Percentiles rank a stretch among this genome's conserved stretches.
These are phyloP conservation scores for Hypomontagnella monticulosa DNA, from an alignment of 495 filamentous ascomycete species.

Conservation along the genomic window DNA sequence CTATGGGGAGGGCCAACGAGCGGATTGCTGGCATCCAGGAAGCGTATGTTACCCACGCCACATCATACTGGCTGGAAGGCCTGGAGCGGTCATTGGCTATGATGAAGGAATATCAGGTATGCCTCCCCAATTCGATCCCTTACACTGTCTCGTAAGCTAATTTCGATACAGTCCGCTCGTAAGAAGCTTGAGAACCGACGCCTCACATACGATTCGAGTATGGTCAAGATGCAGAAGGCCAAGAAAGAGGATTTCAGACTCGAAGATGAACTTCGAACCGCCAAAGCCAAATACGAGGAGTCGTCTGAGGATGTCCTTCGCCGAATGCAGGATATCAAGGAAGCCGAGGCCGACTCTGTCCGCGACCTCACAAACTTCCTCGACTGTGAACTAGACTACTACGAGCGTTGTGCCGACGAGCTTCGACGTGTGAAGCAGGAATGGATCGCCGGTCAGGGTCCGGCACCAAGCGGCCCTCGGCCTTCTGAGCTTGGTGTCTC, in stretches of 20 bases:
- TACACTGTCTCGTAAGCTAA: constrained; percentile 19
- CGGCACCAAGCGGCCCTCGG: constrained; percentile 39
- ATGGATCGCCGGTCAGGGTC: constrained; percentile 50
- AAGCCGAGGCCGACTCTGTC: constrained; percentile 86
- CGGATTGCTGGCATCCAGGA: constrained; percentile 88
- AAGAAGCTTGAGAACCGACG: constrained; percentile 95
- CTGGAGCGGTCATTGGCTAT: constrained; percentile 88
- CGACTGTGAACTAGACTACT: constrained; percentile 90
- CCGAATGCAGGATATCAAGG: constrained; percentile 96
- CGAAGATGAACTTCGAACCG: constrained; percentile 89
- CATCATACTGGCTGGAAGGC: constrained; percentile 88
- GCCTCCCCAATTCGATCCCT: neutral
- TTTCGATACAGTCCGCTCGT: constrained; percentile 69
- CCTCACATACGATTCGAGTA: constrained; percentile 89
- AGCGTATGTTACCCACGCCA: constrained; percentile 81
- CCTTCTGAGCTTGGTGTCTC: constrained; percentile 28
- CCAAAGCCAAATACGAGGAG: constrained; percentile 97
- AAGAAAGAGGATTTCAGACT: constrained; percentile 93
- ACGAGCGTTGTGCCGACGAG: constrained; percentile 86
- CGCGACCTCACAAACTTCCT: constrained; percentile 82
- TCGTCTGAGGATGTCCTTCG: constrained; percentile 91
- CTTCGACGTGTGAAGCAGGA: constrained; percentile 61
- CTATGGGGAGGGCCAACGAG: constrained; percentile 87
- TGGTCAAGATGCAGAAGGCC: constrained; percentile 90
- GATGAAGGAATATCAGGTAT: constrained; percentile 95